These are phyloP conservation scores for Xenoacremonium recifei DNA, from an alignment of 2,329 filamentous ascomycete genomes.

Conservation along the genomic window DNA sequence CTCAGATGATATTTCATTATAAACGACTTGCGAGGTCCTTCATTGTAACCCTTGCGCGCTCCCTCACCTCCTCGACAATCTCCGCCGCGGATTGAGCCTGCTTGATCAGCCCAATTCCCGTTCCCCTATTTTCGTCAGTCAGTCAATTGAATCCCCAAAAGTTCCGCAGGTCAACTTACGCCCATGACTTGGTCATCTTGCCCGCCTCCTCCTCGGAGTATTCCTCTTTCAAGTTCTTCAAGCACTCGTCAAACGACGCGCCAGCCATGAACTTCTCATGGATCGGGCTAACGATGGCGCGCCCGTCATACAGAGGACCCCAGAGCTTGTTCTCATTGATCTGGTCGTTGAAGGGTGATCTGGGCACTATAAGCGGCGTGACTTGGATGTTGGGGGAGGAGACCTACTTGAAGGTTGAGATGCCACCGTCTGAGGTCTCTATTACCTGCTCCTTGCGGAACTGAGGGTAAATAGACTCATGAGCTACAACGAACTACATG, in stretches of 20 bases:
- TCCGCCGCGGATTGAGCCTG: conserved; percentile 38
- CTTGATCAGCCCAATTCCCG: conserved; percentile 45
- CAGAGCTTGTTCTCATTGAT: conserved; percentile 38
- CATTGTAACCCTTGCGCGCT: conserved; percentile 35
- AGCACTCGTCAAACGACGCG: conserved; percentile 41
- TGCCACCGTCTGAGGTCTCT: conserved; percentile 41
- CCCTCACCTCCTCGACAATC: conserved; percentile 41
- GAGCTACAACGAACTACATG: conserved; percentile 43
- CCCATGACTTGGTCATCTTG: conserved; percentile 37
- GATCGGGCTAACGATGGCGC: conserved; percentile 39
- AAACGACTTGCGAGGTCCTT: conserved; percentile 23
- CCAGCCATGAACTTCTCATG: conserved; percentile 40
- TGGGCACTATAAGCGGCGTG: conserved; percentile 9
- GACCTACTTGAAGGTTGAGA: conserved; percentile 44
- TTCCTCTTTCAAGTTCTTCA: conserved; percentile 36
- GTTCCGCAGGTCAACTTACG: conserved; percentile 23
- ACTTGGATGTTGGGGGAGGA: neutral
- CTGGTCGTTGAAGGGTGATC: conserved; percentile 42
- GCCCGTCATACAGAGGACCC: conserved; percentile 43
- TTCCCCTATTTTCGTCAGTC: conserved; percentile 31
- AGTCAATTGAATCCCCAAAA: neutral
- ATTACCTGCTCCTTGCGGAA: conserved; percentile 40
- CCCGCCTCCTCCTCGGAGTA: conserved; percentile 32
- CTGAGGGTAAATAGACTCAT: conserved; percentile 42
- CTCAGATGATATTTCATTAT: conserved; percentile 1